Evolutionary conservation across 2,329 filamentous ascomycete genomes (phyloP).

Genomic region (Talaromyces marneffei): DNA sequence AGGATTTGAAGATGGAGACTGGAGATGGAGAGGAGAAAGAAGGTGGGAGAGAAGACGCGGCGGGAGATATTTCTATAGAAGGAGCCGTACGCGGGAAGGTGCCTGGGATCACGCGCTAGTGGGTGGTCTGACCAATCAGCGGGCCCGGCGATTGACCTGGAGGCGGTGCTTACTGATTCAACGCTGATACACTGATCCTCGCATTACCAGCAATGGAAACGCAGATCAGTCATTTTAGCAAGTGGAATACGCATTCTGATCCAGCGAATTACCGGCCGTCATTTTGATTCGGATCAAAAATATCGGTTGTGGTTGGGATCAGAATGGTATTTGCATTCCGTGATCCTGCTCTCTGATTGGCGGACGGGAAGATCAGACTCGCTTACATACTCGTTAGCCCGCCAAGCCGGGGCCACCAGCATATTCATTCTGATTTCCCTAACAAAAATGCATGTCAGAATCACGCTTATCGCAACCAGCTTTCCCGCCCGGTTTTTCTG

Average conservation of each 20-base stretch:
- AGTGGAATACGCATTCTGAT: conserved; percentile 17
- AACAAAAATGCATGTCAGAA: conserved; percentile 23
- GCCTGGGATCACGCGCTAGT: conserved; percentile 35
- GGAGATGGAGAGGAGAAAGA: conserved; percentile 19
- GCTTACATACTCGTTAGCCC: conserved; percentile 24
- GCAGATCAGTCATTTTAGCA: conserved; percentile 18
- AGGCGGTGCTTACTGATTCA: conserved; percentile 24
- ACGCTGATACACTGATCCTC: conserved; percentile 24
- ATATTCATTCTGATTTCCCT: conserved; percentile 15
- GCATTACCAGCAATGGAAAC: conserved; percentile 18
- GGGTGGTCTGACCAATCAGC: conserved; percentile 33
- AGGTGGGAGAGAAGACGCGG: conserved; percentile 20
- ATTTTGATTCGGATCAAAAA: conserved; percentile 17
- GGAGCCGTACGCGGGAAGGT: conserved; percentile 23
- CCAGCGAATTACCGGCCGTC: conserved; percentile 16
- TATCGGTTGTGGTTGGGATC: conserved; percentile 30
- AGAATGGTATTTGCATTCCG: conserved; percentile 27
- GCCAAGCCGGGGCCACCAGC: conserved; percentile 11
- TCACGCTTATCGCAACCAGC: conserved; percentile 29
- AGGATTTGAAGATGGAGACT: conserved; percentile 18
- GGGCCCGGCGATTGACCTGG: conserved; percentile 24
- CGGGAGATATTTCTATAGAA: conserved; percentile 39
- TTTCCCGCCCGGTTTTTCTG: conserved; percentile 26
- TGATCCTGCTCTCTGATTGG: conserved; percentile 39
- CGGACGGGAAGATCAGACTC: conserved; percentile 21